phyloP scores from a whole-genome alignment of 1,139 yeast genomes.

The Hanseniaspora sp. region DNA sequence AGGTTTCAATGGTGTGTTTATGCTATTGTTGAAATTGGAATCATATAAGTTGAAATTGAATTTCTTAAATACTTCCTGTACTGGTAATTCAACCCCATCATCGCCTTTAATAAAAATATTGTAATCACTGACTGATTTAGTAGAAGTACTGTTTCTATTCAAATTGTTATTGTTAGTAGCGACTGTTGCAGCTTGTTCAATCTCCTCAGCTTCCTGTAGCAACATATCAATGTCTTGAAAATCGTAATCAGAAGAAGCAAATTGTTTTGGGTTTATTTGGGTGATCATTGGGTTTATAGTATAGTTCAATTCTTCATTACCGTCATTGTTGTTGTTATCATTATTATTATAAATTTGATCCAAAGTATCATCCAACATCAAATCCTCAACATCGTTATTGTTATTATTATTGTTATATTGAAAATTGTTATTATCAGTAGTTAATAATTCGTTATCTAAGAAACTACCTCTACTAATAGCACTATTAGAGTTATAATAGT shows the following conservation, averaged over 20 bases:
- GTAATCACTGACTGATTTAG: constrained; percentile 12
- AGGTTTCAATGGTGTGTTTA: background rate
- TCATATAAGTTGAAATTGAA: constrained; percentile 7
- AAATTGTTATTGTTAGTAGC: background rate
- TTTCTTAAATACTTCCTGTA: constrained; percentile 13
- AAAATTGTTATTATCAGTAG: background rate
- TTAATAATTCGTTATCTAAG: background rate
- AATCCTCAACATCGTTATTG: constrained; percentile 9
- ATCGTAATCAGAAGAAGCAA: constrained; percentile 12
- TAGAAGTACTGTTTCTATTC: background rate
- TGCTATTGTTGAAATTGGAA: background rate
- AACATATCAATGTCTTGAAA: constrained; percentile 8
- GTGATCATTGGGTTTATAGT: constrained; percentile 15
- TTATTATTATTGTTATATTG: background rate
- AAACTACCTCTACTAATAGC: constrained; percentile 13
- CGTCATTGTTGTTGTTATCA: background rate
- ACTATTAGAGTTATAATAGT: constrained; percentile 11
- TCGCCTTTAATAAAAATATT: constrained; percentile 15
- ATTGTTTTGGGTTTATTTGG: constrained; percentile 14
- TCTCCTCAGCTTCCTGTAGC: constrained; percentile 13
- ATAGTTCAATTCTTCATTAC: constrained; percentile 2
- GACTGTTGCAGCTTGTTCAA: background rate
- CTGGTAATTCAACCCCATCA: constrained; percentile 15
- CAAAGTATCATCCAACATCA: constrained; percentile 1
- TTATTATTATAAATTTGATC: constrained; percentile 1